Conservation (phyloP, 2,329 filamentous ascomycete genomes). For the Hansfordia pulvinata region DNA sequence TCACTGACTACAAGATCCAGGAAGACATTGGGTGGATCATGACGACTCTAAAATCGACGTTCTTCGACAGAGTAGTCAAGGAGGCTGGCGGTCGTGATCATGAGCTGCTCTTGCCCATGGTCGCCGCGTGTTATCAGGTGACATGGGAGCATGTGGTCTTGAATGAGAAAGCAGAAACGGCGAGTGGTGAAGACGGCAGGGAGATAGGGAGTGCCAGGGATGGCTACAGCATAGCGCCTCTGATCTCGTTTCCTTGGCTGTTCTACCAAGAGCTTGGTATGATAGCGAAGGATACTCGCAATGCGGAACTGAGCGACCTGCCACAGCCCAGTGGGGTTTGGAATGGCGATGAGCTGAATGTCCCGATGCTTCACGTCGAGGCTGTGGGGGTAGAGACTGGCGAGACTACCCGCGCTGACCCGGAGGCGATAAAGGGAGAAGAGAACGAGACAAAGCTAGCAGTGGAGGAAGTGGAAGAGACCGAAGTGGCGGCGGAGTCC, state of each 20-base stretch:
- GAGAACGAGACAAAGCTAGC: background rate
- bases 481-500: too few relatives aligned
- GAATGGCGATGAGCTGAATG: slow-evolving; percentile 6
- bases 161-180: slow-evolving; percentile 15
- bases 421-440: background rate
- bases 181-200: slow-evolving; percentile 14
- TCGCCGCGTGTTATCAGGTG: slow-evolving; percentile 78
- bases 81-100: slow-evolving; percentile 47
- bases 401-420: too few relatives aligned
- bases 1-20: slow-evolving; percentile 71
- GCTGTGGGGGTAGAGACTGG: background rate
- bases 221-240: too few relatives aligned
- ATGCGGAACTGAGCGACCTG: too few relatives aligned
- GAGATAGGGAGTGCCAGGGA: too few relatives aligned
- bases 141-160: slow-evolving; percentile 48
- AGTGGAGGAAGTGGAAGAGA: too few relatives aligned
- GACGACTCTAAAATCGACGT: slow-evolving; percentile 51
- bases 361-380: background rate
- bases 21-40: slow-evolving; percentile 68
- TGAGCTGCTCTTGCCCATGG: slow-evolving; percentile 52
- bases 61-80: slow-evolving; percentile 51
- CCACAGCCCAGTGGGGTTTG: too few relatives aligned
- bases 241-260: slow-evolving; percentile 92
- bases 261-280: slow-evolving; percentile 60
- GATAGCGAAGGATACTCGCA: slow-evolving; percentile 40